Conservation (phyloP, 768 basidiomycete genomes). For the Phaeotremella skinneri region DNA sequence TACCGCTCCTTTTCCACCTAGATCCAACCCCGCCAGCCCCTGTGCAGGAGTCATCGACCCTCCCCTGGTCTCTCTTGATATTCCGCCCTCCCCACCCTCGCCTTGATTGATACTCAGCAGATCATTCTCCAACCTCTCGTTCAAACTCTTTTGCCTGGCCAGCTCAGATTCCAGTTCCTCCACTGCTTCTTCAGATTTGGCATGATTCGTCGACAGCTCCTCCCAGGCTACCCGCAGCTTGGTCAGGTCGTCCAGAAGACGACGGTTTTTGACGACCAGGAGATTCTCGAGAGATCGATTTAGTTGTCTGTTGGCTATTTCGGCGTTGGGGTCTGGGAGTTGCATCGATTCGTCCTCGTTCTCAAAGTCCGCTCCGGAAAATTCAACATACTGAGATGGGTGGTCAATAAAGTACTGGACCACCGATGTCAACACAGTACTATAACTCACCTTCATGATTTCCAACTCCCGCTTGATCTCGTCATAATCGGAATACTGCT, state of each 20-base stretch:
- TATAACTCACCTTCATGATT: slow-evolving; percentile 82
- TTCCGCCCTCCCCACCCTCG: slow-evolving; percentile 12
- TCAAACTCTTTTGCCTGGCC: slow-evolving; percentile 72
- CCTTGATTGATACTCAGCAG: slow-evolving; percentile 71
- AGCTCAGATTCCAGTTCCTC: slow-evolving; percentile 64
- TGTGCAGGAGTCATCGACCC: slow-evolving; percentile 16
- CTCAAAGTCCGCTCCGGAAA: slow-evolving; percentile 78
- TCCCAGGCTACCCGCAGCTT: slow-evolving; percentile 80
- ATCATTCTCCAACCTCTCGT: slow-evolving; percentile 89
- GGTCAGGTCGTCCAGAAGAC: slow-evolving; percentile 86
- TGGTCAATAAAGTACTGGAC: not conserved
- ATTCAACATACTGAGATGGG: slow-evolving; percentile 79
- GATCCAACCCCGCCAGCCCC: slow-evolving; percentile 68
- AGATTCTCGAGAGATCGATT: slow-evolving; percentile 85
- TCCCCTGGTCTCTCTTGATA: not conserved
- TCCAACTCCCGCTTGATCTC: slow-evolving; percentile 97
- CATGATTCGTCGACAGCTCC: slow-evolving; percentile 72
- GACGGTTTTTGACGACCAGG: slow-evolving; percentile 88
- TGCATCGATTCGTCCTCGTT: slow-evolving; percentile 61
- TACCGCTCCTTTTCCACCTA: slow-evolving; percentile 54
- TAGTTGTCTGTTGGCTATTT: slow-evolving; percentile 70
- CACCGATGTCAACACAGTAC: not conserved
- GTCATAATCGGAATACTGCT: slow-evolving; percentile 81
- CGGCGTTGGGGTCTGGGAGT: slow-evolving; percentile 85
- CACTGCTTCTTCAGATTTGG: slow-evolving; percentile 61